Evolutionary conservation across 768 basidiomycete species (phyloP).

Genomic region (Asterophora lycoperdoides): DNA sequence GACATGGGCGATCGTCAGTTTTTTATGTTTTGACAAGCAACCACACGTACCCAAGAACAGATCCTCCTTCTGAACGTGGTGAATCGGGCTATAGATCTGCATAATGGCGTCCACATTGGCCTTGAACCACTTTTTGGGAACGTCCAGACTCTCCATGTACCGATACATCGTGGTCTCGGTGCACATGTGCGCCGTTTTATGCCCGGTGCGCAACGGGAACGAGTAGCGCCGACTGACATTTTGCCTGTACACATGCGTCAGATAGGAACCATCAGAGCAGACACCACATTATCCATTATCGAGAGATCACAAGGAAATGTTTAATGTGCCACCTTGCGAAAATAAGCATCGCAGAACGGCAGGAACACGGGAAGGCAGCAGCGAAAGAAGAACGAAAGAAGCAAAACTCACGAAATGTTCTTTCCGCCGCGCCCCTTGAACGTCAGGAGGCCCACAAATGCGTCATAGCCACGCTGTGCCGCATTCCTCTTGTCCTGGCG

Average conservation of each 20-base stretch:
- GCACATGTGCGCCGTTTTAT: slow-evolving; percentile 62
- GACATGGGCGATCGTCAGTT: background rate
- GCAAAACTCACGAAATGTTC: slow-evolving; percentile 33
- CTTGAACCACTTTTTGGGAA: slow-evolving; percentile 71
- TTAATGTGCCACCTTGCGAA: background rate
- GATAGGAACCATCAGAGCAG: background rate
- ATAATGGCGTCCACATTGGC: slow-evolving; percentile 63
- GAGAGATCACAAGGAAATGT: too few relatives aligned
- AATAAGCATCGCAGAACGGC: too few relatives aligned
- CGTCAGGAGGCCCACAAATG: slow-evolving; percentile 44
- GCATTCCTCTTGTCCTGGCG: slow-evolving; percentile 56
- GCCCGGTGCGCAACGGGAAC: slow-evolving; percentile 58
- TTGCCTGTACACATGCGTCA: slow-evolving; percentile 29
- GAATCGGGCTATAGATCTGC: slow-evolving; percentile 43
- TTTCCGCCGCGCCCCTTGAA: slow-evolving; percentile 34
- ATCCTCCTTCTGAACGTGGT: slow-evolving; percentile 55
- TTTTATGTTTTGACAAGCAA: background rate
- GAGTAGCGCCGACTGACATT: slow-evolving; percentile 49
- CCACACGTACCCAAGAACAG: slow-evolving; percentile 43
- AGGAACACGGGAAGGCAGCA: too few relatives aligned
- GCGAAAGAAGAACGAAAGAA: background rate
- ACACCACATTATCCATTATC: background rate
- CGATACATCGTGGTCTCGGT: slow-evolving; percentile 68
- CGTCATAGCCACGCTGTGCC: slow-evolving; percentile 55
- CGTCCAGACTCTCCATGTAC: slow-evolving; percentile 58